Evolutionary conservation across 2,329 filamentous ascomycete species (phyloP), one percentile per base, ranked within the genome.

Genomic region (Exserohilum rostratum): DNA sequence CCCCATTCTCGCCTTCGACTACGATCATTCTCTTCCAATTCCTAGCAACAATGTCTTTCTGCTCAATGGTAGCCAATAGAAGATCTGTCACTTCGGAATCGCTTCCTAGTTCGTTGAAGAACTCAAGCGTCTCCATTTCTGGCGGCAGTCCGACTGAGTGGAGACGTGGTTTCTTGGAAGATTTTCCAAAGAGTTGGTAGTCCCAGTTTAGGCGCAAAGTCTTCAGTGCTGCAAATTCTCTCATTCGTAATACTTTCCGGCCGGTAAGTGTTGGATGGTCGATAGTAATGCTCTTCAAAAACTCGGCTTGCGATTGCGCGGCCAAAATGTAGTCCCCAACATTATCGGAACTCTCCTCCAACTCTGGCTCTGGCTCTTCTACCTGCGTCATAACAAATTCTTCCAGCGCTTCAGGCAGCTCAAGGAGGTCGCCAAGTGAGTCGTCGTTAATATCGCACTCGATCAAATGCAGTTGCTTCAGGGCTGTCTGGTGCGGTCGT

Each of bases 361-460:
- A 45, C 15, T 70, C 65, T 1, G 69, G 69, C 18, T 64, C 60
- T 1, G 69, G 69, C n/a, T 70, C 68, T 35, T 68, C 67, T 5
- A 55, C 45, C 17, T 72, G 69, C 3, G 67, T 72, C 65, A 72
- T 69, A 29, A 71, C 67, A 17, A 72, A 71, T 25, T 72, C 69
- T 34, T 71, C 65, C 1, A 72, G 57, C 6, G 65, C 67, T 46
- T 69, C 62, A 0, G 69, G 69, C 5, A 72, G 60, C 50, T 71
- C 66, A n/a, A 72, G 62, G 2, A 72, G 50, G 35, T 72, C 69
- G 3, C 66, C 61, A 1, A 72, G 60, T 3, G 67, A 67, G 35
- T 72, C 69, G 22, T 72, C 69, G 49, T 66, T 71, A 31, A 72
- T 69, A 46, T 72, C 69, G 59, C 69, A 72, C 58, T 72, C 69